A percentile compares a stretch with the other conserved stretches of the same genome.
Evolutionary conservation across 352 stramenopile genomes (phyloP).

Genomic region (Pythium scleroteichum): DNA sequence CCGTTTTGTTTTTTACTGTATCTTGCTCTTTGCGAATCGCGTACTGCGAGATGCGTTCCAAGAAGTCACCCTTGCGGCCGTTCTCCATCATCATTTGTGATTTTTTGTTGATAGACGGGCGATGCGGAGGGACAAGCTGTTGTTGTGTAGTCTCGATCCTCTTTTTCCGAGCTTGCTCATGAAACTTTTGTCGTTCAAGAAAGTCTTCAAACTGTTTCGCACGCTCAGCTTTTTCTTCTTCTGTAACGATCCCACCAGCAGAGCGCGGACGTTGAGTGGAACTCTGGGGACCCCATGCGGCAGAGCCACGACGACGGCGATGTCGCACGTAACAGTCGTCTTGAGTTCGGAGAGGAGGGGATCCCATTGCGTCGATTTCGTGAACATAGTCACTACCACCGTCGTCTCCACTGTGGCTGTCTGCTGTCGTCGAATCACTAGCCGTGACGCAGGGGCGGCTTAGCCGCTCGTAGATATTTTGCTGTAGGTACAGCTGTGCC

Average conservation of each 20-base stretch:
- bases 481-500: constrained; percentile 80
- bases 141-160: constrained; percentile 67
- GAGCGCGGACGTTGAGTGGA: constrained; percentile 50
- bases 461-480: constrained; percentile 85
- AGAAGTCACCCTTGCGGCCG: constrained; percentile 76
- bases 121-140: constrained; percentile 55
- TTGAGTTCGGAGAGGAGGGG: constrained; percentile 31
- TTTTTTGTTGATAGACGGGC: constrained; percentile 81
- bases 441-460: constrained; percentile 53
- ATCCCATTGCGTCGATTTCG: constrained; percentile 22
- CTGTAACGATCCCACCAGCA: constrained; percentile 40
- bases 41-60: constrained; percentile 78
- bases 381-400: constrained; percentile 19
- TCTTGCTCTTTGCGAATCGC: constrained; percentile 79
- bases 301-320: constrained; percentile 18
- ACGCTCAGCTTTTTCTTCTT: constrained; percentile 53
- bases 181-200: constrained; percentile 70
- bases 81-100: constrained; percentile 81
- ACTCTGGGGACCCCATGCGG: constrained; percentile 1
- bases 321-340: constrained; percentile 59
- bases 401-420: constrained; percentile 24
- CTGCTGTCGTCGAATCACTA: constrained; percentile 3
- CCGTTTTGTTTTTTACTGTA: constrained; percentile 72
- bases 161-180: constrained; percentile 66
- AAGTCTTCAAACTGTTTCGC: constrained; percentile 66